Base-by-base conservation (phyloP, 2,329 filamentous ascomycete genomes). In the Macroventuria anomochaeta region DNA sequence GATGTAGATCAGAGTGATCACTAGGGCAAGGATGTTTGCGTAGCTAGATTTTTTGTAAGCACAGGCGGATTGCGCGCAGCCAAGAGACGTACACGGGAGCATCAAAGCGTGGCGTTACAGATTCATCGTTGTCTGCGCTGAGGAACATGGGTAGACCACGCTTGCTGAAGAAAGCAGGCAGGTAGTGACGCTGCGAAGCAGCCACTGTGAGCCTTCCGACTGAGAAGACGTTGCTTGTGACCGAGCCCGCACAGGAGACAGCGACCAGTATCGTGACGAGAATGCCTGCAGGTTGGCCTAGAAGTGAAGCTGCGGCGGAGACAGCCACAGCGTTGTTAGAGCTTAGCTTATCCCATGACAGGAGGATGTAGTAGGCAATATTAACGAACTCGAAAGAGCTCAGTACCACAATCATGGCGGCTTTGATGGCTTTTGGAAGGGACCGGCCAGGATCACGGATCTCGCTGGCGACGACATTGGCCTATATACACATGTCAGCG, bases 191-290 rank as follows among this genome's bases (percentile, higher is more conserved):
- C 46, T 73, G 68, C 8, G 71, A 65, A 32, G 85, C 85, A 1
- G 84, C 82, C 3, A 87, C 82, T 0, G 83, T 80, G 78, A 88
- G 85, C 23, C 85, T 81, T 7, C 84, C 82, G 0, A 82, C 81
- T 0, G 87, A 81, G 58, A 88, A 87, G 0, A 84, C 84, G 65
- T 87, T 88, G 20, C 84, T 83, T 0, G 86, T 80, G 0, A 88
- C 75, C 0, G 85, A 85, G 1, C 85, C 85, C 0, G 83, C 83
- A 4, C 86, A 84, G 0, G 86, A 85, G 0, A 86, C 69, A 56
- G 83, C 85, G 33, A 88, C 83, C 1, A 87, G 68, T 0, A 81
- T 61, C 1, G 85, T 84, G 2, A 84, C 79, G 0, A 81, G 57
- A 32, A 85, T 77, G 3, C 84, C 85, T 41, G 81, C 81, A 0